Evolutionary conservation across 2,329 filamentous ascomycete species (phyloP).

Genomic region (Penicillium digitatum): DNA sequence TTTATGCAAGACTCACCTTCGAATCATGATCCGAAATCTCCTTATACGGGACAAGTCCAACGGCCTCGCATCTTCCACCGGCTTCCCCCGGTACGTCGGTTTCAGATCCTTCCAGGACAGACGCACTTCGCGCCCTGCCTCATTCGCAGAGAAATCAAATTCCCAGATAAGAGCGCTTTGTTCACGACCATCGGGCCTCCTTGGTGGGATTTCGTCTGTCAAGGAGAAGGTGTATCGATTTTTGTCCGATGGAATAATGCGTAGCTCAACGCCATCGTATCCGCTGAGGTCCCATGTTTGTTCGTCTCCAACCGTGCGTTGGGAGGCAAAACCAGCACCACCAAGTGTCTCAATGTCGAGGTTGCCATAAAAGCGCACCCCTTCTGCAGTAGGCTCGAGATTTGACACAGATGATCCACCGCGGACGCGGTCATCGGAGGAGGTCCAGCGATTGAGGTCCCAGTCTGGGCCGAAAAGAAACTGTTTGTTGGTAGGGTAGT

Average conservation of each 20-base stretch:
- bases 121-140: conserved; percentile 44
- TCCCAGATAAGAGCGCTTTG: conserved; percentile 69
- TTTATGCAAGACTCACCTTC: conserved; percentile 57
- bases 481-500: background rate
- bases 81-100: conserved; percentile 68
- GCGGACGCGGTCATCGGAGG: conserved; percentile 72
- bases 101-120: conserved; percentile 63
- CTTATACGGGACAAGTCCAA: conserved; percentile 60
- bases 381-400: conserved; percentile 38
- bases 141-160: conserved; percentile 55
- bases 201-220: conserved; percentile 63
- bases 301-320: conserved; percentile 60
- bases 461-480: conserved; percentile 2
- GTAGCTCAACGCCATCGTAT: conserved; percentile 60
- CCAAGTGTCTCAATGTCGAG: conserved; percentile 72
- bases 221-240: conserved; percentile 71
- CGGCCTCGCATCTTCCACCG: conserved; percentile 56
- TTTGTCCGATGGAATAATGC: conserved; percentile 50
- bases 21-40: conserved; percentile 72
- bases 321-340: conserved; percentile 77
- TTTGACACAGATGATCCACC: conserved; percentile 63
- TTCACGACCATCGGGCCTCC: conserved; percentile 60
- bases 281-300: conserved; percentile 60
- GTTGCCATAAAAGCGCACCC: conserved; percentile 59
- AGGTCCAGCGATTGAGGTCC: conserved; percentile 54